A percentile compares a stretch with the other conserved stretches of the same genome.
Evolutionary conservation across 257 asterid species (phyloP).

Genomic region (Salvia splendens): DNA sequence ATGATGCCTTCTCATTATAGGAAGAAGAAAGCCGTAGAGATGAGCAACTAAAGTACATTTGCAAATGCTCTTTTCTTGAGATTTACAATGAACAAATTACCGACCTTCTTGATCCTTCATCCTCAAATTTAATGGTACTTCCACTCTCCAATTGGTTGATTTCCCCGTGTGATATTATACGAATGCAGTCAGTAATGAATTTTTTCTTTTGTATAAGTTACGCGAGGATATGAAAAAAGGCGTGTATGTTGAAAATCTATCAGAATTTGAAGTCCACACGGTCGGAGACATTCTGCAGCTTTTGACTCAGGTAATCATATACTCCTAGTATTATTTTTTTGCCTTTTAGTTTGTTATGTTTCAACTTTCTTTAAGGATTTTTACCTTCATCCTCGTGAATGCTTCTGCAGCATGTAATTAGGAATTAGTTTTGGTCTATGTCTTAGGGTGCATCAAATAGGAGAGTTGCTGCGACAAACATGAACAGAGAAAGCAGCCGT

Average conservation of each 20-base stretch:
- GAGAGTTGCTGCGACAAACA: slow-evolving; percentile 92
- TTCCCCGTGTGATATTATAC: slow-evolving; percentile 11
- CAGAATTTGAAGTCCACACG: slow-evolving; percentile 88
- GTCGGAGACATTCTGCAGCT: slow-evolving; percentile 90
- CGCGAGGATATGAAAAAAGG: slow-evolving; percentile 93
- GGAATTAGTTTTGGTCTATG: slow-evolving; percentile 27
- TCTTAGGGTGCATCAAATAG: slow-evolving; percentile 85
- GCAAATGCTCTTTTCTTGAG: slow-evolving; percentile 97
- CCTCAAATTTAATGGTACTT: slow-evolving; percentile 87
- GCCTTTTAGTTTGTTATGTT: slow-evolving; percentile 20
- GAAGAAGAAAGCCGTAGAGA: slow-evolving; percentile 92
- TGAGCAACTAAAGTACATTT: slow-evolving; percentile 68
- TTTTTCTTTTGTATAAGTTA: slow-evolving; percentile 46
- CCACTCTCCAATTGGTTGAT: slow-evolving; percentile 22
- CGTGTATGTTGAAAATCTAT: slow-evolving; percentile 88
- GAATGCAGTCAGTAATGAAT: slow-evolving; percentile 22
- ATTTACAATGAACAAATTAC: slow-evolving; percentile 91
- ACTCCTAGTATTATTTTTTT: not conserved
- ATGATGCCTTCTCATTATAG: slow-evolving; percentile 40
- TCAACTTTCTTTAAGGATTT: not conserved
- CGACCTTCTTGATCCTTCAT: slow-evolving; percentile 95
- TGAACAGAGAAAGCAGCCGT: slow-evolving; percentile 99
- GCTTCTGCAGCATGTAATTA: slow-evolving; percentile 13
- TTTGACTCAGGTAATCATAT: slow-evolving; percentile 68
- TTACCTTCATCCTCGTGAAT: slow-evolving; percentile 16